Evolutionary conservation across 192 early-diverging fungal species (phyloP).

Genomic region (Gryganskiella cystojenkinii): DNA sequence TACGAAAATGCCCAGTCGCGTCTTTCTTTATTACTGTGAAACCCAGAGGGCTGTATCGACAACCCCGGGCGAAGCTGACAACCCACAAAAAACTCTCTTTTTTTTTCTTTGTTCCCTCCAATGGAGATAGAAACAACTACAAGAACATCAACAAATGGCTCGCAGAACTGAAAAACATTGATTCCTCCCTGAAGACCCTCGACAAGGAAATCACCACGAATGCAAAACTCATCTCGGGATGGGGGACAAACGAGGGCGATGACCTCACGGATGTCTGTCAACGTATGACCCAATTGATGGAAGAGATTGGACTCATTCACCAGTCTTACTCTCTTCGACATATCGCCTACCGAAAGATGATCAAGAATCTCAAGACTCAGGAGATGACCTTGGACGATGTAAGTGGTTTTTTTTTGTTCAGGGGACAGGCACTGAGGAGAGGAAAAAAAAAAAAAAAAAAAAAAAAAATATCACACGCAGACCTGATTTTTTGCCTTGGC

Average conservation of each 20-base stretch:
- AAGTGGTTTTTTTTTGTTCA: neutral
- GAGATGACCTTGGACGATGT: slow-evolving; percentile 52
- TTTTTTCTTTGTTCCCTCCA: neutral
- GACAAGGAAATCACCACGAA: slow-evolving; percentile 45
- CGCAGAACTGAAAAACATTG: slow-evolving; percentile 51
- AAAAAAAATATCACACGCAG: neutral
- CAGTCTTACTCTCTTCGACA: slow-evolving; percentile 41
- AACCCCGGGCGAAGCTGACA: neutral
- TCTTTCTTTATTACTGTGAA: slow-evolving; percentile 19
- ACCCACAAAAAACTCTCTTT: neutral
- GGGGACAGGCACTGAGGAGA: neutral
- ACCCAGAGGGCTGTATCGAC: neutral
- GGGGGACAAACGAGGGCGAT: slow-evolving; percentile 49
- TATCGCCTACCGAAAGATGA: slow-evolving; percentile 36
- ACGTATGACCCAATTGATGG: slow-evolving; percentile 53
- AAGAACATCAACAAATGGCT: slow-evolving; percentile 55
- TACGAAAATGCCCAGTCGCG: neutral
- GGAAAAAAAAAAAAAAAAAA: neutral
- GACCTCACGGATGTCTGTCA: slow-evolving; percentile 49
- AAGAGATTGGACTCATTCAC: slow-evolving; percentile 49
- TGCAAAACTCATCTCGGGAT: slow-evolving; percentile 45
- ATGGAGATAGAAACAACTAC: slow-evolving; percentile 28
- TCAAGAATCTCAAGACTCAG: slow-evolving; percentile 44
- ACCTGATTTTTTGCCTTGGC: no score
- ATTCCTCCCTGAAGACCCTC: slow-evolving; percentile 37